Percentiles rank a stretch among this genome's conserved stretches.
These are phyloP conservation scores for Hibiscus mutabilis DNA, from an alignment of 345 rosid genomes.

Conservation along the genomic window DNA sequence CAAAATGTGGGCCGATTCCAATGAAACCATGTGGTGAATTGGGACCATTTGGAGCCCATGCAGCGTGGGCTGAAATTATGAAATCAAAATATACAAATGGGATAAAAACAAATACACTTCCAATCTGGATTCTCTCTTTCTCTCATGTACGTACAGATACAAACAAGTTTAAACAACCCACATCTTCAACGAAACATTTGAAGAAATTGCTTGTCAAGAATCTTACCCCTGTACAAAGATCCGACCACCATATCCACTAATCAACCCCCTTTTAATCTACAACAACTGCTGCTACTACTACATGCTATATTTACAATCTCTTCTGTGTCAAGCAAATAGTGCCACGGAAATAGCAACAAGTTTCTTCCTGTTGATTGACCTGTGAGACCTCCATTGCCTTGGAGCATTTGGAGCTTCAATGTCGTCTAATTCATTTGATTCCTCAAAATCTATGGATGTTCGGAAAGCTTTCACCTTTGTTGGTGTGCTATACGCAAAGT, in stretches of 20 bases:
- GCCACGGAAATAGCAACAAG: slow-evolving; percentile 46
- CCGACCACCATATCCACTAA: slow-evolving; percentile 3
- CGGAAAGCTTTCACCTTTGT: slow-evolving; percentile 47
- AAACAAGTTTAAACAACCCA: neutral
- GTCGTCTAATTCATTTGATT: slow-evolving; percentile 28
- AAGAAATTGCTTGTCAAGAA: slow-evolving; percentile 22
- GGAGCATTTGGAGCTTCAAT: slow-evolving; percentile 73
- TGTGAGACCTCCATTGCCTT: slow-evolving; percentile 20
- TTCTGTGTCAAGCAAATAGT: slow-evolving; percentile 37
- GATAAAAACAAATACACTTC: neutral
- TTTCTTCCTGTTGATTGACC: slow-evolving; percentile 29
- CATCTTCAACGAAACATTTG: slow-evolving; percentile 27
- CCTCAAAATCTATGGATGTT: slow-evolving; percentile 26
- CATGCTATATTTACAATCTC: neutral
- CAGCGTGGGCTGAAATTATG: neutral
- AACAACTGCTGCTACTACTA: slow-evolving; percentile 10
- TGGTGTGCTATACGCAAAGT: slow-evolving; percentile 68
- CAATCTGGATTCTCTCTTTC: neutral
- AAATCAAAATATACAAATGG: slow-evolving; percentile 6
- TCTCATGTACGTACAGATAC: slow-evolving; percentile 16
- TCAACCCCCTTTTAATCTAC: slow-evolving; percentile 11
- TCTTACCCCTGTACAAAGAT: slow-evolving; percentile 3
- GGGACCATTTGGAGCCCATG: slow-evolving; percentile 11
- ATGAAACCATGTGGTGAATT: neutral
- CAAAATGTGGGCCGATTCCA: neutral